Percentiles rank a stretch among this genome's conserved stretches.
Evolutionary conservation across 1,139 yeast species (phyloP).

Genomic region (Petasospora fabianii): DNA sequence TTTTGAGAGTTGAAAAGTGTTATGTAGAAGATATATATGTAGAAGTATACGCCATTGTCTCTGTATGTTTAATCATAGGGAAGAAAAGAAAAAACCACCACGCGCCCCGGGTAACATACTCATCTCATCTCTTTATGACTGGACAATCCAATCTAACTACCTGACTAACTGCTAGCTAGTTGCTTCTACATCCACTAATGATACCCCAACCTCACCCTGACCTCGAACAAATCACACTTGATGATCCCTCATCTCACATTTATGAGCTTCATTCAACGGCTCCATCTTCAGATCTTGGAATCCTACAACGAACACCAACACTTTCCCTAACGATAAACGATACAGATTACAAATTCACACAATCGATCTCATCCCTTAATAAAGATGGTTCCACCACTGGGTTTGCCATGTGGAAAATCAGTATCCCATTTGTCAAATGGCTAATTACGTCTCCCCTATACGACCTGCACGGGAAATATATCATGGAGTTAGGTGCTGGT

Average conservation of each 20-base stretch:
- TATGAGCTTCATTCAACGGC: constrained; percentile 44
- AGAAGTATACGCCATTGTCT: no score
- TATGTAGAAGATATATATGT: no score
- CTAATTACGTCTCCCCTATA: constrained; percentile 26
- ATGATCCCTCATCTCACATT: constrained; percentile 43
- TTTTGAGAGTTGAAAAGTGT: no score
- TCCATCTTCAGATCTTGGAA: constrained; percentile 43
- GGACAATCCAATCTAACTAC: no score
- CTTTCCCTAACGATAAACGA: constrained; percentile 36
- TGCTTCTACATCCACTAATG: background rate
- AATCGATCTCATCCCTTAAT: constrained; percentile 29
- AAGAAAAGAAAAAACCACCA: no score
- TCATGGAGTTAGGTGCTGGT: constrained; percentile 69
- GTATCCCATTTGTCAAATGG: constrained; percentile 55
- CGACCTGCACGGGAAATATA: constrained; percentile 25
- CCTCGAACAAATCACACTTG: constrained; percentile 26
- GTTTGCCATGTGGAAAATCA: constrained; percentile 60
- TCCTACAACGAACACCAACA: constrained; percentile 35
- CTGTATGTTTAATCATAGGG: no score
- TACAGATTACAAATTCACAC: constrained; percentile 29
- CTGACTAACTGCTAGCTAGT: no score
- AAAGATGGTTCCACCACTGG: constrained; percentile 56
- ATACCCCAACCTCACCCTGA: constrained; percentile 2
- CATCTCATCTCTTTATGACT: no score
- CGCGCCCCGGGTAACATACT: no score